Percentiles rank a stretch among this genome's conserved stretches.
phyloP scores from a whole-genome alignment of 768 basidiomycete species.

The Suillus hirtellus region DNA sequence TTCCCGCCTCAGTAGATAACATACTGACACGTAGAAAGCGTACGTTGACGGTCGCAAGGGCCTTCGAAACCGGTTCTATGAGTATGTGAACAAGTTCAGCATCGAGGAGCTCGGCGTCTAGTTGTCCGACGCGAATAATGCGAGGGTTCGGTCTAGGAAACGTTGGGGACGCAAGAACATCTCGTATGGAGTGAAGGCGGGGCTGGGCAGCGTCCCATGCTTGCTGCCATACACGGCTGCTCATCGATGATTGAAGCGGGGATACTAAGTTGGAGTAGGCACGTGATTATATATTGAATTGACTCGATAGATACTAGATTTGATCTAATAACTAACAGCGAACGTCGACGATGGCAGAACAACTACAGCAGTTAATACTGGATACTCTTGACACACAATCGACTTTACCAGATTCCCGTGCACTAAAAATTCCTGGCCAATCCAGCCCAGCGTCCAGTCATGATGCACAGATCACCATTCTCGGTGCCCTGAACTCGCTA shows the following conservation, averaged over 20 bases:
- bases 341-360: constrained; percentile 61
- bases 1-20: constrained; percentile 21
- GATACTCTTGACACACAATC: constrained; percentile 61
- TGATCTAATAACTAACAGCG: constrained; percentile 7
- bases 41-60: constrained; percentile 70
- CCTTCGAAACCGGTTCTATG: constrained; percentile 76
- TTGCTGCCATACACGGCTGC: constrained; percentile 47
- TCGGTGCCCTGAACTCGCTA: constrained; percentile 91
- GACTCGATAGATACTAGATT: constrained; percentile 8
- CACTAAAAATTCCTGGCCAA: constrained; percentile 66
- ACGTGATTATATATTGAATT: constrained; percentile 19
- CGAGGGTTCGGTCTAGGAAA: constrained; percentile 37
- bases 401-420: constrained; percentile 67
- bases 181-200: constrained; percentile 48
- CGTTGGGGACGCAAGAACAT: constrained; percentile 34
- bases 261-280: constrained; percentile 6
- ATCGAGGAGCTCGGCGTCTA: constrained; percentile 90
- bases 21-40: constrained; percentile 24
- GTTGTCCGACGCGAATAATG: constrained; percentile 82
- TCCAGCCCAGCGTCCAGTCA: constrained; percentile 55
- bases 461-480: constrained; percentile 81
- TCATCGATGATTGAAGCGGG: constrained; percentile 6
- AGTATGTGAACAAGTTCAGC: constrained; percentile 82
- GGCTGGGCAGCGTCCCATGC: constrained; percentile 67
- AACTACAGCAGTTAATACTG: constrained; percentile 77